Evolutionary conservation across 805 yeast genomes (phyloP).

Genomic region (Myxozyma vanderwaltii): DNA sequence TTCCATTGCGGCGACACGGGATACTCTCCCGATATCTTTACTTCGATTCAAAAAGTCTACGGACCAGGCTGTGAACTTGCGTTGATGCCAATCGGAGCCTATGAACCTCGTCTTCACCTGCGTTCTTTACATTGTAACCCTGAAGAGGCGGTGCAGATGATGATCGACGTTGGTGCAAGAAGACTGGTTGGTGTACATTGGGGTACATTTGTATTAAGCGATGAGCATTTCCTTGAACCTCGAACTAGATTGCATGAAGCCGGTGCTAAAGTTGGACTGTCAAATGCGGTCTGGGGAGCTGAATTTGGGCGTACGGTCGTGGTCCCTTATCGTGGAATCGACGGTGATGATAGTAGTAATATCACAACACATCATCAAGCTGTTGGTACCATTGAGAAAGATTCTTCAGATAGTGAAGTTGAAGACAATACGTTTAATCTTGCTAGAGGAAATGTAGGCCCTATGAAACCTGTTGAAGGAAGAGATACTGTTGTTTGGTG

Average conservation of each 20-base stretch:
- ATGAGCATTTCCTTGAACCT: conserved; percentile 79
- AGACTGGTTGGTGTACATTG: conserved; percentile 88
- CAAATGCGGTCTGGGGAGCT: conserved; percentile 59
- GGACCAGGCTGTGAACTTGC: conserved; percentile 66
- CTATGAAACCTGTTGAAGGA: conserved; percentile 24
- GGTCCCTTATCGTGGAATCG: conserved; percentile 19
- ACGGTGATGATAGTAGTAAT: not conserved
- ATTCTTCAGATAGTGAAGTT: conserved; percentile 11
- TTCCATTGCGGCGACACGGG: conserved; percentile 98
- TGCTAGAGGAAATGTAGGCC: conserved; percentile 6
- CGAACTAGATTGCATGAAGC: conserved; percentile 28
- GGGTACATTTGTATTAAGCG: conserved; percentile 91
- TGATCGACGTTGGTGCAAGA: conserved; percentile 60
- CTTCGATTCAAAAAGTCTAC: conserved; percentile 60
- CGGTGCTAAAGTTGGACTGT: conserved; percentile 39
- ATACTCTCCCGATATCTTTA: conserved; percentile 71
- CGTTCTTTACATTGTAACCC: conserved; percentile 87
- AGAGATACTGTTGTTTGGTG: conserved; percentile 30
- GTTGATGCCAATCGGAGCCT: conserved; percentile 90
- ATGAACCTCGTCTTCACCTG: conserved; percentile 94
- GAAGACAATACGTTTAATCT: conserved; percentile 7
- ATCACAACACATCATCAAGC: not conserved
- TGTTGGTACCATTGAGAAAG: not conserved
- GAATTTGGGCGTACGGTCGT: conserved; percentile 73
- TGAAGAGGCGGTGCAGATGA: conserved; percentile 68